Percentiles rank a stretch among this genome's conserved stretches.
Evolutionary conservation across 257 asterid genomes (phyloP).

Genomic region (Coffea eugenioides): DNA sequence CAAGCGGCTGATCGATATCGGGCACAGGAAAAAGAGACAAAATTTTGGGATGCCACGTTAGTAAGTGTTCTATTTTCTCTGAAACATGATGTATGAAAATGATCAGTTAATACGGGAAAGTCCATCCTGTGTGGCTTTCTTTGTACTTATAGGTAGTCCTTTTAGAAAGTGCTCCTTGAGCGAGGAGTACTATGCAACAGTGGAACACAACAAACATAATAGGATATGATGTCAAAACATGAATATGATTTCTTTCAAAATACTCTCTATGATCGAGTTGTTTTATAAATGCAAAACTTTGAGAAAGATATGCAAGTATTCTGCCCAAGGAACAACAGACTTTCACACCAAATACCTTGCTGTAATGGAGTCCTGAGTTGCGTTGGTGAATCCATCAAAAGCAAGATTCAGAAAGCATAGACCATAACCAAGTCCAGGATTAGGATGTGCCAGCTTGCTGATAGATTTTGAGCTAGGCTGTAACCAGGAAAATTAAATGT

Average conservation of each 20-base stretch:
- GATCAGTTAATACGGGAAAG: not conserved
- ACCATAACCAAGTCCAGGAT: conserved; percentile 91
- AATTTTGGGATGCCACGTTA: not conserved
- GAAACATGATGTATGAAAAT: not conserved
- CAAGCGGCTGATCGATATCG: not conserved
- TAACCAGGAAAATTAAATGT: conserved; percentile 11
- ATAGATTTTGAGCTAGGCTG: conserved; percentile 96
- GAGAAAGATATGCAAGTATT: not conserved
- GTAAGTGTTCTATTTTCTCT: too few species aligned
- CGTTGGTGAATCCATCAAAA: conserved; percentile 97
- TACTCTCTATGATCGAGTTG: not conserved
- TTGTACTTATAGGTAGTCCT: not conserved
- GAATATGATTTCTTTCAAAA: not conserved
- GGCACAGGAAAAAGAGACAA: not conserved
- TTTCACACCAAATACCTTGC: conserved; percentile 48
- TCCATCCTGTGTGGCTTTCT: not conserved
- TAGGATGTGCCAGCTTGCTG: conserved; percentile 89
- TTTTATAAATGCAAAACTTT: not conserved
- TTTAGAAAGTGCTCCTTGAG: not conserved
- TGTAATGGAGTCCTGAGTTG: conserved; percentile 95
- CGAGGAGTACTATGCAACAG: not conserved
- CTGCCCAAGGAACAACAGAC: not conserved
- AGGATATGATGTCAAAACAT: not conserved
- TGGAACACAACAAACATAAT: not conserved
- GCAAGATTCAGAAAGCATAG: conserved; percentile 91